Percentiles rank a stretch among this genome's conserved stretches.
These are phyloP conservation scores for Aspergillus niger DNA, from an alignment of 2,329 filamentous ascomycete species.

Conservation along the genomic window DNA sequence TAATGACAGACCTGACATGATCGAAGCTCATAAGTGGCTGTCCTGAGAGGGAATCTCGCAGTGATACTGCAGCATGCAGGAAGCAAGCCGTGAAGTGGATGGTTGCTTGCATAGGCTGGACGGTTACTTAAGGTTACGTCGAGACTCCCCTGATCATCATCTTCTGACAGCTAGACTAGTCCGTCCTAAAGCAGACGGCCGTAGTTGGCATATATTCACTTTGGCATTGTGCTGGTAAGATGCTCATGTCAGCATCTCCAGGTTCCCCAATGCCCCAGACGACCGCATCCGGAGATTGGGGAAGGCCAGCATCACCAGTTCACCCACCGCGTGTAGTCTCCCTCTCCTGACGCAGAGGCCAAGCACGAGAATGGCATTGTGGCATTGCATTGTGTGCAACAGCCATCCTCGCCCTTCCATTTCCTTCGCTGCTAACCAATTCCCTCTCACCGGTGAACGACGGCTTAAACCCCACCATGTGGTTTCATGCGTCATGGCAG, in stretches of 20 bases:
- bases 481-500: conserved; percentile 32
- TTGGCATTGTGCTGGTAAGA: too few species aligned
- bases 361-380: conserved; percentile 4
- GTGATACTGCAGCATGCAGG: not conserved
- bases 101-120: not conserved
- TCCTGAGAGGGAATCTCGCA: not conserved
- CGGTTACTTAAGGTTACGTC: not conserved
- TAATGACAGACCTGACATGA: too few species aligned
- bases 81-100: not conserved
- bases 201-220: not conserved
- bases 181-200: not conserved
- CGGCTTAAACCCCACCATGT: conserved; percentile 17
- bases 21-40: not conserved
- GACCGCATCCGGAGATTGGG: too few species aligned
- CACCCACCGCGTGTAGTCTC: too few species aligned
- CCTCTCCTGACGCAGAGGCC: not conserved
- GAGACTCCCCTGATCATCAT: not conserved
- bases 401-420: conserved; percentile 12
- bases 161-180: not conserved
- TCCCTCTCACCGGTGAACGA: conserved; percentile 25
- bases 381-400: not conserved
- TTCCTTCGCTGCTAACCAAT: conserved; percentile 22
- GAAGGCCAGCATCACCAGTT: not conserved
- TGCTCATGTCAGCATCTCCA: not conserved
- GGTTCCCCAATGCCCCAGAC: not conserved